Percentiles rank a stretch among this genome's conserved stretches.
Conservation (phyloP, 164 flowering plant species). For the Akebia trifoliata region DNA sequence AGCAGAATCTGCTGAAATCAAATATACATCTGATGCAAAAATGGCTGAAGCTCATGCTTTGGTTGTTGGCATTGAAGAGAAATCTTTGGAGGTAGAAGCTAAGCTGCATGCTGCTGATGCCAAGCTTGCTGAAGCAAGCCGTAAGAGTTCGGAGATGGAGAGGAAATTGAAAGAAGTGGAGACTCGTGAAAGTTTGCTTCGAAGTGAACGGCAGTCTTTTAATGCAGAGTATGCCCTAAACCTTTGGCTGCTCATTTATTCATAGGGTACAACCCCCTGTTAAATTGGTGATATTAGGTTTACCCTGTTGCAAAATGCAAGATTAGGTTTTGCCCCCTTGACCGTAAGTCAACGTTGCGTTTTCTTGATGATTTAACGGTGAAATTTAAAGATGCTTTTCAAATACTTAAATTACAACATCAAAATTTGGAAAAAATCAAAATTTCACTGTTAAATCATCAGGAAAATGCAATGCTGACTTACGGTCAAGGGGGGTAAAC, state of each 20-base stretch:
- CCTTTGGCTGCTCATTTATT: neutral
- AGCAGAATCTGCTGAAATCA: conserved; percentile 49
- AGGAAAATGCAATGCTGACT: too few relatives aligned
- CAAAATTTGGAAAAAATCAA: too few relatives aligned
- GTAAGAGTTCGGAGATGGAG: conserved; percentile 64
- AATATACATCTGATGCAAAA: conserved; percentile 46
- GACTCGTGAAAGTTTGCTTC: conserved; percentile 60
- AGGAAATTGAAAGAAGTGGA: conserved; percentile 71
- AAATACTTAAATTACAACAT: too few relatives aligned
- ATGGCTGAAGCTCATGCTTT: conserved; percentile 58
- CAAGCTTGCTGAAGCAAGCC: conserved; percentile 75
- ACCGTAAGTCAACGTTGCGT: too few relatives aligned
- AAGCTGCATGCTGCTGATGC: conserved; percentile 72
- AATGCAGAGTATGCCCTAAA: conserved; percentile 57
- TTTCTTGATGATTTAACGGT: too few relatives aligned
- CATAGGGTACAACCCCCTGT: too few relatives aligned
- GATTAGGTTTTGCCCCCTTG: too few relatives aligned
- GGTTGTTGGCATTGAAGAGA: conserved; percentile 45
- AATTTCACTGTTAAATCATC: too few relatives aligned
- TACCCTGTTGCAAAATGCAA: too few relatives aligned
- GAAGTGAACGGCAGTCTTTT: conserved; percentile 56
- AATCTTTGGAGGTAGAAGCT: conserved; percentile 57
- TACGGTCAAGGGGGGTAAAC: too few relatives aligned
- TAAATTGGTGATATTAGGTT: too few relatives aligned
- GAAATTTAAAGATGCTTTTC: too few relatives aligned